Percentiles rank a stretch among this genome's conserved stretches.
These are phyloP conservation scores for Citrus inodora DNA, from an alignment of 345 rosid genomes.

Conservation along the genomic window DNA sequence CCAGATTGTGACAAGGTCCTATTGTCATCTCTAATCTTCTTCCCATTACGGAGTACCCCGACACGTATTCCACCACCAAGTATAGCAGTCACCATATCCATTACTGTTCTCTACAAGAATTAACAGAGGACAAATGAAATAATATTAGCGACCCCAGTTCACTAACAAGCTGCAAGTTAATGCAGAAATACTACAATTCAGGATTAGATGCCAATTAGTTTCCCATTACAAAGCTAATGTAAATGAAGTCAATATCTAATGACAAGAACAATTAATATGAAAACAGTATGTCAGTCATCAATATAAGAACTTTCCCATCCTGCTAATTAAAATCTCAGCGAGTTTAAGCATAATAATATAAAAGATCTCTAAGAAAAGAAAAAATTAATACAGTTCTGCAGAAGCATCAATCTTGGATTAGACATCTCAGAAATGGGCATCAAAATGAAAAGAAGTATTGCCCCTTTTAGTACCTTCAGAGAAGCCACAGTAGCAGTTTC, in stretches of 20 bases:
- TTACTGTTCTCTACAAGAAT: slow-evolving; percentile 59
- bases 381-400: not conserved
- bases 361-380: not conserved
- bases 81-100: slow-evolving; percentile 76
- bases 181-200: not conserved
- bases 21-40: slow-evolving; percentile 84
- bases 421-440: not conserved
- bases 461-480: slow-evolving; percentile 55
- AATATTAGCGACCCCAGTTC: slow-evolving; percentile 7
- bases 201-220: not conserved
- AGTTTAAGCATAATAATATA: not conserved
- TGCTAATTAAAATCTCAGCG: not conserved
- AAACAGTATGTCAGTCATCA: not conserved
- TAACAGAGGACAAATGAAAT: not conserved
- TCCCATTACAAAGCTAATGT: too few relatives aligned
- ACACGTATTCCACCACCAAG: slow-evolving; percentile 73
- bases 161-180: not conserved
- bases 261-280: not conserved
- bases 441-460: not conserved
- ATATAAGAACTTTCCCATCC: not conserved
- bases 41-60: slow-evolving; percentile 81
- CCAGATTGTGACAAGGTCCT: slow-evolving; percentile 77
- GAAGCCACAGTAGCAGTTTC: slow-evolving; percentile 82
- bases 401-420: not conserved
- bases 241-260: not conserved